phyloP scores from a whole-genome alignment of 768 basidiomycete genomes.

The Amanita fuliginea region DNA sequence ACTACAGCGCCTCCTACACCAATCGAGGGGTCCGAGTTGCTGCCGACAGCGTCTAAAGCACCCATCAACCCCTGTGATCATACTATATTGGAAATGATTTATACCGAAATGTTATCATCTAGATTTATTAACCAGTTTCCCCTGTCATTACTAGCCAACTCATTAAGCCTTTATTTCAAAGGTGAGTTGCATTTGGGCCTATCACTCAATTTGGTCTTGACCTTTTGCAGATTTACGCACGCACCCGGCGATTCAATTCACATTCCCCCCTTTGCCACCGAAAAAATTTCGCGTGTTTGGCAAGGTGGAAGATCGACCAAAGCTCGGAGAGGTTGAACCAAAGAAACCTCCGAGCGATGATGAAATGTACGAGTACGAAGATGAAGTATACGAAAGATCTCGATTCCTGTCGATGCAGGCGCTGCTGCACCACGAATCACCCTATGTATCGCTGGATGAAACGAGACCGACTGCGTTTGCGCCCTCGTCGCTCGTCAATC shows the following conservation, averaged over 20 bases:
- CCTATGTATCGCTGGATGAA: constrained; percentile 37
- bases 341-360: background rate
- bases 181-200: constrained; percentile 24
- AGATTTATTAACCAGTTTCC: constrained; percentile 62
- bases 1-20: background rate
- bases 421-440: constrained; percentile 27
- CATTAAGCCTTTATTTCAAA: constrained; percentile 49
- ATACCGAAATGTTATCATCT: constrained; percentile 55
- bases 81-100: constrained; percentile 49
- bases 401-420: constrained; percentile 24
- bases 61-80: constrained; percentile 59
- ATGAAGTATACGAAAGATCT: constrained; percentile 15
- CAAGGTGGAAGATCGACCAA: background rate
- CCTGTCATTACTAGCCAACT: constrained; percentile 46
- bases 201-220: background rate
- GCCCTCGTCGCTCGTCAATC: constrained; percentile 23
- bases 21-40: constrained; percentile 16
- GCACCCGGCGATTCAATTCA: constrained; percentile 49
- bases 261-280: constrained; percentile 36
- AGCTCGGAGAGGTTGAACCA: background rate
- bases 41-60: constrained; percentile 24
- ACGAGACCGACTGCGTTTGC: constrained; percentile 29
- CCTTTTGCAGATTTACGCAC: constrained; percentile 44
- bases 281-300: constrained; percentile 10
- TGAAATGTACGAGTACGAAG: constrained; percentile 5